Evolutionary conservation across 164 flowering plant species (phyloP).

Genomic region (Stephania cephalantha): DNA sequence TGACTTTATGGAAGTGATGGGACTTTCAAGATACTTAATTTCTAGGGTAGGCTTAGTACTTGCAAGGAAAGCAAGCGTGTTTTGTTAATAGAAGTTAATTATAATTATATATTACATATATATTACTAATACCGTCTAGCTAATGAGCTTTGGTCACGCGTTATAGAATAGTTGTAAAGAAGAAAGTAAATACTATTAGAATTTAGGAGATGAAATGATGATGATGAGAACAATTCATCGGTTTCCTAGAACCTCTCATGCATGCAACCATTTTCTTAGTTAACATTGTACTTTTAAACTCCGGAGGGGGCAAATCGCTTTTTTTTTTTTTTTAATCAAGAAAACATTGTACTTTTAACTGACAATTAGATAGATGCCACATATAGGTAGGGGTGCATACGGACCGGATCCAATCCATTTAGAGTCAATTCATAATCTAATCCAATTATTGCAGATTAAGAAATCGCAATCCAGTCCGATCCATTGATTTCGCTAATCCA

Average conservation of each 20-base stretch:
- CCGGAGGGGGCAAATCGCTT: no score
- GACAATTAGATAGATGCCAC: no score
- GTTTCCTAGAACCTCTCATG: background rate
- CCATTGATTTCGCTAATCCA: no score
- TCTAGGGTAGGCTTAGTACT: slow-evolving; percentile 9
- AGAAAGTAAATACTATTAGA: background rate
- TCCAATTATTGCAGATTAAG: no score
- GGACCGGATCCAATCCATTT: no score
- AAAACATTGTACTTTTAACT: no score
- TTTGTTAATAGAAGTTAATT: background rate
- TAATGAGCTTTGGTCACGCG: slow-evolving; percentile 42
- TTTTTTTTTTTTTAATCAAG: no score
- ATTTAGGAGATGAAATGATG: background rate
- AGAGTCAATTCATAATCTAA: no score
- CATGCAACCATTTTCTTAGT: background rate
- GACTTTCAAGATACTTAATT: background rate
- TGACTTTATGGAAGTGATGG: background rate
- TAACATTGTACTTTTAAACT: background rate
- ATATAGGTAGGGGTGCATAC: no score
- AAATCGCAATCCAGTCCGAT: no score
- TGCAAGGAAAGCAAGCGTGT: slow-evolving; percentile 8
- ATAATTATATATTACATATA: background rate
- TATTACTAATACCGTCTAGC: slow-evolving; percentile 6
- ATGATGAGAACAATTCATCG: background rate
- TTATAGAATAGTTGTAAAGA: slow-evolving; percentile 7